Evolutionary conservation across 73 alveolate genomes (phyloP).

Genomic region (Paramecium octaurelia): DNA sequence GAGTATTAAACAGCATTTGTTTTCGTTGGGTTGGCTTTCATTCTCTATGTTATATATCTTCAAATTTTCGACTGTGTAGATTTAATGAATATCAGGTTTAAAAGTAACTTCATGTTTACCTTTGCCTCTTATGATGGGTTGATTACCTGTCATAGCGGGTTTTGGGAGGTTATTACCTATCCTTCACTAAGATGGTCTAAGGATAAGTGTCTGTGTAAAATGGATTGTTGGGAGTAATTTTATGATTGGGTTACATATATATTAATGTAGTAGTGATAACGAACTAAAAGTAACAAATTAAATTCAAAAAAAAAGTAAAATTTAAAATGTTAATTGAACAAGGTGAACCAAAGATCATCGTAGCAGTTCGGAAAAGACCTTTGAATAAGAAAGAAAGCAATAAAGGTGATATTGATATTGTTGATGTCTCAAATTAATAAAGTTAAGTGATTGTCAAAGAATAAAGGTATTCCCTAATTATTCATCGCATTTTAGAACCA

Average conservation of each 20-base stretch:
- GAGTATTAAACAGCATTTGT: not conserved
- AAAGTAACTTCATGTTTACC: not conserved
- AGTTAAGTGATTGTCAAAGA: conserved; percentile 94
- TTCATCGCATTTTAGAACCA: conserved; percentile 65
- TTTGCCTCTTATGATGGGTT: not conserved
- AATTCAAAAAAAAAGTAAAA: conserved; percentile 11
- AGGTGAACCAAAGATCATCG: conserved; percentile 93
- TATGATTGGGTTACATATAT: not conserved
- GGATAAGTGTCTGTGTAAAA: not conserved
- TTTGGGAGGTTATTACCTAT: not conserved
- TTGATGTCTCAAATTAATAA: conserved; percentile 74
- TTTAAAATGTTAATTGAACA: conserved; percentile 35
- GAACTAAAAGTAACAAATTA: conserved; percentile 20
- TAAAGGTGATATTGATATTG: conserved; percentile 88
- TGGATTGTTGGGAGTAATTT: not conserved
- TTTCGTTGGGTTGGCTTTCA: not conserved
- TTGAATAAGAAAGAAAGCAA: conserved; percentile 91
- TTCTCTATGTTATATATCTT: not conserved
- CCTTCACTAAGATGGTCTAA: not conserved
- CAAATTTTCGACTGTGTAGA: not conserved
- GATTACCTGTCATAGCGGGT: not conserved
- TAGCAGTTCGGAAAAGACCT: conserved; percentile 99
- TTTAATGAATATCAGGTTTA: not conserved
- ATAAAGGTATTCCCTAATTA: conserved; percentile 73
- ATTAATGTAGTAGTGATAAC: not conserved